A percentile compares a stretch with the other conserved stretches of the same genome.
These are phyloP conservation scores for Cladosporium austrohemisphaericum DNA, from an alignment of 2,329 filamentous ascomycete species.

Conservation along the genomic window DNA sequence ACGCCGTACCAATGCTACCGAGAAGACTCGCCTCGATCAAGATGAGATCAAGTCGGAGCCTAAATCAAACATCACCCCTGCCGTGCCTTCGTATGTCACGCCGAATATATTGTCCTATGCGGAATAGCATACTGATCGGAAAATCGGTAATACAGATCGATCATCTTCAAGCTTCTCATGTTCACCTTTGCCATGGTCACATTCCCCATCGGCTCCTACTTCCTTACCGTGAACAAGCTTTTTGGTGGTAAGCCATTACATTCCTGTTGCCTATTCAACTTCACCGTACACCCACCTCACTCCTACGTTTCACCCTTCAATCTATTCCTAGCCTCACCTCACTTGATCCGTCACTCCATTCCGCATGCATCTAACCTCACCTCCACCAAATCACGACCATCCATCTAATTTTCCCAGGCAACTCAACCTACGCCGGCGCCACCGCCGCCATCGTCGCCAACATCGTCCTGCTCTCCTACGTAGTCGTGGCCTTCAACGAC, in stretches of 20 bases:
- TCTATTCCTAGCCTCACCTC: neutral
- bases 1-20: conserved; percentile 56
- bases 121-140: neutral
- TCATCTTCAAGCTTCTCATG: conserved; percentile 83
- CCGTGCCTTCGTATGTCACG: conserved; percentile 68
- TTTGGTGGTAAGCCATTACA: conserved; percentile 64
- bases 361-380: neutral
- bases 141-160: conserved; percentile 55
- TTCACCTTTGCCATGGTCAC: conserved; percentile 92
- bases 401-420: too few species aligned
- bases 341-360: neutral
- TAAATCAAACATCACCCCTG: conserved; percentile 72
- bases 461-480: conserved; percentile 82
- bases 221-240: conserved; percentile 68
- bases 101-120: conserved; percentile 1
- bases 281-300: neutral
- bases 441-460: conserved; percentile 87
- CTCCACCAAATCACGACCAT: too few species aligned
- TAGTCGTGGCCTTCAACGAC: conserved; percentile 86
- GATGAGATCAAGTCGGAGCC: conserved; percentile 31
- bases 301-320: neutral
- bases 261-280: neutral
- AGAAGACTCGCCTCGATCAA: conserved; percentile 59
- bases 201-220: conserved; percentile 84
- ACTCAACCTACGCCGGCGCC: conserved; percentile 81